Evolutionary conservation across 2,329 filamentous ascomycete genomes (phyloP).

Genomic region (Fusarium sp.): DNA sequence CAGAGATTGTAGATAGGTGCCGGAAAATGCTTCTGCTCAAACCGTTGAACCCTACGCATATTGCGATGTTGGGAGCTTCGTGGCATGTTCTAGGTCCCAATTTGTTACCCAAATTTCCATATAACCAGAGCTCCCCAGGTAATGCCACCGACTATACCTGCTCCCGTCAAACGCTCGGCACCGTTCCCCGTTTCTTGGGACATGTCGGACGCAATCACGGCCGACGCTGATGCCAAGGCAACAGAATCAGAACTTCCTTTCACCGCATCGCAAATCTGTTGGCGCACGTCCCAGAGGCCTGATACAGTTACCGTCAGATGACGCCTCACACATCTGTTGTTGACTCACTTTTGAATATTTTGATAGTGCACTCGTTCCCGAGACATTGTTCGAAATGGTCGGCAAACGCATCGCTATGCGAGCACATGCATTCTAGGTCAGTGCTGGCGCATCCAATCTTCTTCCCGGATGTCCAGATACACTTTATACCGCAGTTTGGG

Average conservation of each 20-base stretch:
- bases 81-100: fast-evolving
- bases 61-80: not conserved
- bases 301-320: not conserved
- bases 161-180: not conserved
- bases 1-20: too few species aligned
- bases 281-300: not conserved
- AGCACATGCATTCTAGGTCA: not conserved
- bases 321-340: not conserved
- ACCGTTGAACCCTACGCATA: fast-evolving
- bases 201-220: not conserved
- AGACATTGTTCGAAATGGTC: not conserved
- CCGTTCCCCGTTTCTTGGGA: not conserved
- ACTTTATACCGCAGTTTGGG: not conserved
- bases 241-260: not conserved
- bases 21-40: not conserved
- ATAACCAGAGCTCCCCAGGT: not conserved
- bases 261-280: not conserved
- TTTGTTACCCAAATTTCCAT: not conserved
- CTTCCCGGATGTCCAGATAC: not conserved
- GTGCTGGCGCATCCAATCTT: not conserved
- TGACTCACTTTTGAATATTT: not conserved
- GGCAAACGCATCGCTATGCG: not conserved
- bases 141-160: not conserved
- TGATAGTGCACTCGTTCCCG: not conserved
- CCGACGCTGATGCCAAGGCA: not conserved